Evolutionary conservation across 495 filamentous ascomycete species (phyloP).

Genomic region (Penicillium argentinense): DNA sequence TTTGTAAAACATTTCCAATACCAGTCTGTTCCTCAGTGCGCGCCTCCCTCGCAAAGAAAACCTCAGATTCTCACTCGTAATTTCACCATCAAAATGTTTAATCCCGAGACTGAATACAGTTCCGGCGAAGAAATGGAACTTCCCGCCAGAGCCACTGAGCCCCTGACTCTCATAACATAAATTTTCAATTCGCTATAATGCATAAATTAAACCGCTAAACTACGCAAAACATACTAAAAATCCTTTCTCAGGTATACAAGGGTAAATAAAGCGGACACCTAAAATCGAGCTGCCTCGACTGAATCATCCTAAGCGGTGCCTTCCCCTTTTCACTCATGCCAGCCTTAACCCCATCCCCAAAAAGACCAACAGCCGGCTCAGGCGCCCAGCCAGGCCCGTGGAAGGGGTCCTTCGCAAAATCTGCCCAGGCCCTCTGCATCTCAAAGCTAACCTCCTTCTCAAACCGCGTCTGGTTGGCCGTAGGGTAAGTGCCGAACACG

Average conservation of each 20-base stretch:
- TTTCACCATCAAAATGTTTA: no score
- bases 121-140: no score
- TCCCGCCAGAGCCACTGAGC: no score
- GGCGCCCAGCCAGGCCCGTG: constrained; percentile 23
- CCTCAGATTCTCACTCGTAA: no score
- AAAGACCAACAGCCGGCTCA: constrained; percentile 12
- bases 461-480: constrained; percentile 15
- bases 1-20: no score
- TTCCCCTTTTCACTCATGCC: constrained; percentile 11
- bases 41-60: no score
- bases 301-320: constrained; percentile 9
- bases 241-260: not conserved
- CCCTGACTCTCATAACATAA: no score
- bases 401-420: constrained; percentile 31
- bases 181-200: no score
- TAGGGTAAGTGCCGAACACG: constrained; percentile 32
- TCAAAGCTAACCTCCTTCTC: constrained; percentile 19
- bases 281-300: constrained; percentile 5
- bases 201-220: no score
- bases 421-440: constrained; percentile 32
- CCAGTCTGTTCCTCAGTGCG: no score
- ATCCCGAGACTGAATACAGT: no score
- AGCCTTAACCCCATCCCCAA: constrained; percentile 16
- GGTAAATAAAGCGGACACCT: constrained; percentile 10
- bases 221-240: no score